These are phyloP conservation scores for Solanum piurae DNA, from an alignment of 257 asterid species.

Conservation along the genomic window DNA sequence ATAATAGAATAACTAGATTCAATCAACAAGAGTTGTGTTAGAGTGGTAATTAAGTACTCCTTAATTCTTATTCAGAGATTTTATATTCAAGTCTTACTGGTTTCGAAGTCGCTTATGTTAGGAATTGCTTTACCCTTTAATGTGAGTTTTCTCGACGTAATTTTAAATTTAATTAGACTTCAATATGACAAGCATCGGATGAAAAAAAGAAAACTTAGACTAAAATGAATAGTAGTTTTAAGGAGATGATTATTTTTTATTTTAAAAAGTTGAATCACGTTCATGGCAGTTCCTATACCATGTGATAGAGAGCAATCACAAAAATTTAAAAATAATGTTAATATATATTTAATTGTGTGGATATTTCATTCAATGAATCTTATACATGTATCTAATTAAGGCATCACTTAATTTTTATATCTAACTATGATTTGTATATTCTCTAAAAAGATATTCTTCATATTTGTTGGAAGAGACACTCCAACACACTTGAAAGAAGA, in stretches of 20 bases:
- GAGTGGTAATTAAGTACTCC: no score
- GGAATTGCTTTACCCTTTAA: no score
- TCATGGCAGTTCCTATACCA: neutral
- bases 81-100: no score
- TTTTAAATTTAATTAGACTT: no score
- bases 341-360: neutral
- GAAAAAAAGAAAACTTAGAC: neutral
- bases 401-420: neutral
- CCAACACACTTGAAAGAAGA: neutral
- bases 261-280: neutral
- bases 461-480: neutral
- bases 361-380: neutral
- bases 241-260: neutral
- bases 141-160: accelerated
- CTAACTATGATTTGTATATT: neutral
- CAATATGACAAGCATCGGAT: no score
- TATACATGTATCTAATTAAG: neutral
- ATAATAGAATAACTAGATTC: no score
- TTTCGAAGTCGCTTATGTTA: no score
- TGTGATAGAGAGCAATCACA: neutral
- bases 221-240: neutral
- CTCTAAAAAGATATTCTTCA: neutral
- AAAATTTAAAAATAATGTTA: no score
- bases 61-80: no score
- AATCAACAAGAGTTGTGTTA: no score